Evolutionary conservation across 208 protist genomes (phyloP), one percentile per base, ranked within the genome.

Genomic region (Perkinsela sp.): DNA sequence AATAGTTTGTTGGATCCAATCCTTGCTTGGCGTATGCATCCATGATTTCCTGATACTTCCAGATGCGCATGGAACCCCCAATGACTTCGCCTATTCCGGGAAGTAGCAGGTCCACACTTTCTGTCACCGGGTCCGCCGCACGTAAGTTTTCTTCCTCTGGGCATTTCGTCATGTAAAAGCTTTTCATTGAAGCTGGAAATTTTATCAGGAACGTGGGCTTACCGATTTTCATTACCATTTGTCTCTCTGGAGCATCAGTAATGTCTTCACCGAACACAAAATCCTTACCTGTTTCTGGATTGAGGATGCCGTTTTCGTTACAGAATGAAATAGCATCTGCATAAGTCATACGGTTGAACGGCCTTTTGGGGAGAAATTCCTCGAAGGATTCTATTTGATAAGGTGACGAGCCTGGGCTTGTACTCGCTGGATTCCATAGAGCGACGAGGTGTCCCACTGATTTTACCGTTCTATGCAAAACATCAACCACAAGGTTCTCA

Each of bases 21-120:
- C 78, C 82, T 72, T 97, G 88, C n/a, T 76, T 76, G 68, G 85
- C 78, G 77, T 95, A 98, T 13, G 78, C 92, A 0, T 78, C 72
- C 68, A 96, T 76, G 1, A 98, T 79, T 74, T 96, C 82, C 0
- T 96, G 80, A 68, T 92, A 86, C 68, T 91, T 74, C 69, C 78
- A 88, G 75, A 96, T 93, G 84, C 96, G 81, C 94, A 98, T 98
- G 16, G 86, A 95, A 15, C 95, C 96, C 65, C 96, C 96, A 15
- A 99, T 89, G 74, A 99, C 93, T 77, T 99, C 96, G 32, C 96
- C 96, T 57, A 99, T 86, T 70, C 93, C 93, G 57, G 96, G 96
- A 16, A 95, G 91, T 1, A 98, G 83, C 0, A 98, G 75, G 71
- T 98, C 95, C 0, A 94, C 83, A 28, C 83, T 90, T 78, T 96